These are phyloP conservation scores for Diaporthe citrichinensis DNA, from an alignment of 2,329 filamentous ascomycete species.

Conservation along the genomic window DNA sequence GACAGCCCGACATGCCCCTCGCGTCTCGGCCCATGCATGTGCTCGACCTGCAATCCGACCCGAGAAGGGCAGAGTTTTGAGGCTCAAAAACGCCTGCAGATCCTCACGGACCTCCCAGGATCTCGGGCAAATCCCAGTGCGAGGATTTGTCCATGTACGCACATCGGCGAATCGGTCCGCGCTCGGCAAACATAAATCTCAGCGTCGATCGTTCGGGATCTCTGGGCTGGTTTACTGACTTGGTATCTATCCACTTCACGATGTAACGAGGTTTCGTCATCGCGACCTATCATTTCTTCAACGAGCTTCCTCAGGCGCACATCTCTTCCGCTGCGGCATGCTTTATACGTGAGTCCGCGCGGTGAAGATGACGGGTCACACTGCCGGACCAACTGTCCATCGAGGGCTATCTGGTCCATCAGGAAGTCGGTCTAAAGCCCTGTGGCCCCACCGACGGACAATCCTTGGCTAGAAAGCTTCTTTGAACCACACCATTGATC, in stretches of 20 bases:
- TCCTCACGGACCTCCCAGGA: constrained; percentile 16
- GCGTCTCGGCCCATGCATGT: constrained; percentile 7
- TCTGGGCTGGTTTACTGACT: neutral
- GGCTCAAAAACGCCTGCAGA: constrained; percentile 17
- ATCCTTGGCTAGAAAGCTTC: constrained; percentile 32
- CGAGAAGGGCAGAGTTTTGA: neutral
- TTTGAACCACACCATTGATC: constrained; percentile 4
- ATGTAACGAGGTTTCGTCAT: constrained; percentile 18
- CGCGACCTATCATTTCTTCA: constrained; percentile 12
- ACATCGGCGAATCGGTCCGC: constrained; percentile 14
- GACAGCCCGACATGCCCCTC: neutral
- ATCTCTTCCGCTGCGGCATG: neutral
- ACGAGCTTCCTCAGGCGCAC: neutral
- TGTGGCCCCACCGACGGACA: neutral
- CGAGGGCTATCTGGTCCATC: neutral
- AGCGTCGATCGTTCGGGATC: neutral
- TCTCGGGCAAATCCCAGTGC: neutral
- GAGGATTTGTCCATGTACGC: constrained; percentile 1
- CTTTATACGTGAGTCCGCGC: neutral
- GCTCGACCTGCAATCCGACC: neutral
- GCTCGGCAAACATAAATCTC: constrained; percentile 1
- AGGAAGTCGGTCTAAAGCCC: constrained; percentile 2
- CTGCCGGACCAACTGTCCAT: neutral
- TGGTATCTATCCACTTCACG: neutral
- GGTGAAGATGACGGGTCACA: neutral